Evolutionary conservation across 1,284 basidiomycete genomes (phyloP).

Genomic region (Ustilago trichophora): DNA sequence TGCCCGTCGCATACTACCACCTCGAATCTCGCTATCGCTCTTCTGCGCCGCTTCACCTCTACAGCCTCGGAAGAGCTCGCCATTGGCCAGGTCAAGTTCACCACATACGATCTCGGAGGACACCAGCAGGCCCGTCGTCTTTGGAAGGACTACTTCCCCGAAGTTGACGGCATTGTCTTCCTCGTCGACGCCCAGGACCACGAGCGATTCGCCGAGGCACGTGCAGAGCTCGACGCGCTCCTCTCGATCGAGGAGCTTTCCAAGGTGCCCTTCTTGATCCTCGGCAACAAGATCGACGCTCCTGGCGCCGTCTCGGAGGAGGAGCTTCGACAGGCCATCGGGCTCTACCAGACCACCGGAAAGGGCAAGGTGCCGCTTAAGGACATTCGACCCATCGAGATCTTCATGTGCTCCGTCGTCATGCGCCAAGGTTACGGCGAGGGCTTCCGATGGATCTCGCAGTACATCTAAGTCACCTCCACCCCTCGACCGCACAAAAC

Average conservation of each 20-base stretch:
- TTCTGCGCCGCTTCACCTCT: no score
- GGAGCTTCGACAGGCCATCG: conserved; percentile 92
- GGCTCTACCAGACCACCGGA: conserved; percentile 97
- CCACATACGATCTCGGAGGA: conserved; percentile 97
- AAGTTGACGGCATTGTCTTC: conserved; percentile 99
- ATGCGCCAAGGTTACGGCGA: conserved; percentile 99
- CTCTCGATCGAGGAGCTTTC: conserved; percentile 82
- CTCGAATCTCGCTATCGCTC: no score
- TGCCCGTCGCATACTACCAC: no score
- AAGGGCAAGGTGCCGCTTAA: conserved; percentile 97
- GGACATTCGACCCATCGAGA: conserved; percentile 97
- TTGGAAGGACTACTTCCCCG: conserved; percentile 99
- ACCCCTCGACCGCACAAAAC: background rate
- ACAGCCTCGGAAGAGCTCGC: conserved; percentile 97
- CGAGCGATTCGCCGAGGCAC: conserved; percentile 94
- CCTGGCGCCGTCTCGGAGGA: conserved; percentile 96
- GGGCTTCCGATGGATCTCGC: conserved; percentile 98
- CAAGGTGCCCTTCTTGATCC: conserved; percentile 97
- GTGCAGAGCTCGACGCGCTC: conserved; percentile 94
- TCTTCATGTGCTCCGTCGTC: conserved; percentile 99
- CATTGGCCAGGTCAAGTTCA: conserved; percentile 98
- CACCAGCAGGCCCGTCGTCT: conserved; percentile 97
- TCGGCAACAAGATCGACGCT: conserved; percentile 99
- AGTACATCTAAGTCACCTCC: conserved; percentile 79
- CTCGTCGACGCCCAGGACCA: conserved; percentile 96